Evolutionary conservation across 208 protist species (phyloP).

Genomic region (Wallacemonas sp.): DNA sequence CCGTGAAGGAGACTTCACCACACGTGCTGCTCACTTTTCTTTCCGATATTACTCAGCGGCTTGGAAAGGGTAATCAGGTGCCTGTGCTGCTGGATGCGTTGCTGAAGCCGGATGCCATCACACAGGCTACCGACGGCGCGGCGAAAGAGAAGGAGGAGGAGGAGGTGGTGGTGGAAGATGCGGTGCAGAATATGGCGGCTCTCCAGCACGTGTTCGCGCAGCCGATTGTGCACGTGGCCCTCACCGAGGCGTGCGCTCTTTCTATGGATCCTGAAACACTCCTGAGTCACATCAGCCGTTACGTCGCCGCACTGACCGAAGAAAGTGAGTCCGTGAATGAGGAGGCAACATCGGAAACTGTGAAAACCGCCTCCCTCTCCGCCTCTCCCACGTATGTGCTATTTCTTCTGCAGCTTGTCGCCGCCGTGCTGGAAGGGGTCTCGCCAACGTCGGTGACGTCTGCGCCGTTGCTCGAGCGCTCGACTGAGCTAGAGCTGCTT

Average conservation of each 20-base stretch:
- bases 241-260: constrained; percentile 40
- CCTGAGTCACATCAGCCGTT: constrained; percentile 34
- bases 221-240: constrained; percentile 33
- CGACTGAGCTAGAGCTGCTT: constrained; percentile 77
- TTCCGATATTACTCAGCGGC: constrained; percentile 43
- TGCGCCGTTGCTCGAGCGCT: constrained; percentile 62
- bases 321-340: not conserved
- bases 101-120: not conserved
- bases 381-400: constrained; percentile 30
- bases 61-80: constrained; percentile 66
- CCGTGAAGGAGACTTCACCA: no score
- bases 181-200: constrained; percentile 1
- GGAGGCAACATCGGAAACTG: not conserved
- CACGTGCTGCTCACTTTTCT: constrained; percentile 49
- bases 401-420: constrained; percentile 63
- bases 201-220: constrained; percentile 48
- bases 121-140: not conserved
- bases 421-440: constrained; percentile 64
- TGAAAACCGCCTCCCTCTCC: not conserved
- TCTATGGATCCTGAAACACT: constrained; percentile 69
- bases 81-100: constrained; percentile 62
- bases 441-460: constrained; percentile 65
- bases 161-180: not conserved
- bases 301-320: constrained; percentile 28
- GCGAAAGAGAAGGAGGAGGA: not conserved